Conservation (phyloP, 1,284 basidiomycete genomes). For the Sutorius eximius region DNA sequence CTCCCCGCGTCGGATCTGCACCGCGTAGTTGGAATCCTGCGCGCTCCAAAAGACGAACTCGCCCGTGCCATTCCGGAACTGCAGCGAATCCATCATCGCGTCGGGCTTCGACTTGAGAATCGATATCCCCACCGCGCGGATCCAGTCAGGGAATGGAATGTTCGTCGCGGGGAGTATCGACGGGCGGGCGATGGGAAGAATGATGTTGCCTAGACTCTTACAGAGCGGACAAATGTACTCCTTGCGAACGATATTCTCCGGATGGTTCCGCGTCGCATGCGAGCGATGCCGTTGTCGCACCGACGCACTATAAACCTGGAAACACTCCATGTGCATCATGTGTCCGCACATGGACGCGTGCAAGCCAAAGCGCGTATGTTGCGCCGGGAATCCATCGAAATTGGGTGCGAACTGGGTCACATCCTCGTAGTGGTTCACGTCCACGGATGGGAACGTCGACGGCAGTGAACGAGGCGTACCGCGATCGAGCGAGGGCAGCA, state of each 20-base stretch:
- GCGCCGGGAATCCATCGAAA: constrained; percentile 75
- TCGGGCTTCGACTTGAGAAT: constrained; percentile 80
- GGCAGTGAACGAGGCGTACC: constrained; percentile 22
- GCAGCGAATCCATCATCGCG: constrained; percentile 62
- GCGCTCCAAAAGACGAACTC: constrained; percentile 85
- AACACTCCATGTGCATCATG: constrained; percentile 97
- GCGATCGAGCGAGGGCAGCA: constrained; percentile 70
- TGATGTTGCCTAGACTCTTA: constrained; percentile 94
- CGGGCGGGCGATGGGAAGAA: constrained; percentile 76
- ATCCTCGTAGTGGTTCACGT: constrained; percentile 49
- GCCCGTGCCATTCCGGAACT: constrained; percentile 74
- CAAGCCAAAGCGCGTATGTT: constrained; percentile 80
- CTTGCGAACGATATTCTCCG: constrained; percentile 87
- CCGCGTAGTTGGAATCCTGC: constrained; percentile 68
- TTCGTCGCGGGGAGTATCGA: constrained; percentile 49
- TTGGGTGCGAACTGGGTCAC: constrained; percentile 48
- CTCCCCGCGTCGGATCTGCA: constrained; percentile 52
- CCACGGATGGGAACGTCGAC: constrained; percentile 55
- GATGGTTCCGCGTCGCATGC: constrained; percentile 92
- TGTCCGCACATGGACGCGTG: constrained; percentile 92
- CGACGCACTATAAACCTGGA: constrained; percentile 86
- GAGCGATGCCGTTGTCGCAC: constrained; percentile 87
- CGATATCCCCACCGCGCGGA: constrained; percentile 74
- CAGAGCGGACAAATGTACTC: constrained; percentile 99
- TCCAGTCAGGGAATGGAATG: constrained; percentile 76